phyloP scores from a whole-genome alignment of 441 rosid species.

The Bruguiera hainesii region DNA sequence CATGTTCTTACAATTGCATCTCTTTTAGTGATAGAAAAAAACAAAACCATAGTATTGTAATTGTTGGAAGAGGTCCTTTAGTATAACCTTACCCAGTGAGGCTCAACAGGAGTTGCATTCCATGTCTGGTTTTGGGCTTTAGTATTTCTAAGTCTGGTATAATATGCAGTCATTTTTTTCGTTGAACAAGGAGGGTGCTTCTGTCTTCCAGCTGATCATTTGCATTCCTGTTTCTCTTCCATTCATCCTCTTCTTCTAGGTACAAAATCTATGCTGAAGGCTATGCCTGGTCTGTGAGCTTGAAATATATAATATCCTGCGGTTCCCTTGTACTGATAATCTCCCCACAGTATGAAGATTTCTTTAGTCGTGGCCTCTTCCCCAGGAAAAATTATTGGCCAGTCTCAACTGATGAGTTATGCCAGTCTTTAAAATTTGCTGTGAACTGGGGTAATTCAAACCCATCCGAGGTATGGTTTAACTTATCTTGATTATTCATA shows the following conservation, averaged over 20 bases:
- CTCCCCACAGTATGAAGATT: constrained; percentile 80
- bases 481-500: too few species aligned
- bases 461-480: constrained; percentile 50
- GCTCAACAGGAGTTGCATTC: background rate
- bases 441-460: constrained; percentile 86
- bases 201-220: background rate
- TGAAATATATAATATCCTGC: constrained; percentile 83
- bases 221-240: background rate
- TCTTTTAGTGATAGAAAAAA: too few species aligned
- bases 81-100: too few species aligned
- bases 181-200: background rate
- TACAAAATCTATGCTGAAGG: constrained; percentile 97
- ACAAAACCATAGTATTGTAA: too few species aligned
- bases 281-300: constrained; percentile 93
- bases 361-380: constrained; percentile 81
- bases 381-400: constrained; percentile 83
- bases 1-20: too few species aligned
- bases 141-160: background rate
- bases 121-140: background rate
- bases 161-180: background rate
- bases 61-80: too few species aligned
- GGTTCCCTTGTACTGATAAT: constrained; percentile 74
- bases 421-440: constrained; percentile 65
- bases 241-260: constrained; percentile 31
- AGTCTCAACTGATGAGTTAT: constrained; percentile 52